Percentiles rank a stretch among this genome's conserved stretches.
These are phyloP conservation scores for Quercus alba DNA, from an alignment of 306 rosid species.

Conservation along the genomic window DNA sequence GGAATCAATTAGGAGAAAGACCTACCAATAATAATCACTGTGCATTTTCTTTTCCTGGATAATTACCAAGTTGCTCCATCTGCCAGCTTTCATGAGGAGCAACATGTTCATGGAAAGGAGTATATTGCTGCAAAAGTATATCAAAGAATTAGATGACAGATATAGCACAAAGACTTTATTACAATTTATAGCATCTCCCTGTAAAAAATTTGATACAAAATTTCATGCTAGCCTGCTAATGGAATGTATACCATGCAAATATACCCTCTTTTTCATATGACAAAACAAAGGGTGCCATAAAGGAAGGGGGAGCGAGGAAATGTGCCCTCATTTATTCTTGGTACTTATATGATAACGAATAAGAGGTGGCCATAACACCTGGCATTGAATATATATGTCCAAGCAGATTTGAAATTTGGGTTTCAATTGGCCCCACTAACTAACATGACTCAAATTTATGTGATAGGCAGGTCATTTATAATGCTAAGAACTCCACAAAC, in stretches of 20 bases:
- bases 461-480: background rate
- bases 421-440: constrained; percentile 4
- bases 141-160: constrained; percentile 17
- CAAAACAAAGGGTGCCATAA: background rate
- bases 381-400: background rate
- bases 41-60: constrained; percentile 49
- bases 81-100: constrained; percentile 90
- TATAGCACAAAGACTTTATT: background rate
- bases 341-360: background rate
- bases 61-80: constrained; percentile 63
- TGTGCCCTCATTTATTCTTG: constrained; percentile 7
- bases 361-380: constrained; percentile 11
- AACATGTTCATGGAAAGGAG: constrained; percentile 61
- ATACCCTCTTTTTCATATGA: constrained; percentile 5
- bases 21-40: constrained; percentile 41
- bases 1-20: constrained; percentile 34
- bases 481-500: background rate
- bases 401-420: constrained; percentile 2
- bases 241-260: background rate
- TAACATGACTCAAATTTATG: constrained; percentile 17
- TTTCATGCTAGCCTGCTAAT: background rate
- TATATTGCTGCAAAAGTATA: constrained; percentile 59
- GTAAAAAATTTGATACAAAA: constrained; percentile 6
- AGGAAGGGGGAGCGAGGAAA: background rate
- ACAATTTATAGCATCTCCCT: constrained; percentile 7